Evolutionary conservation across 331 rosid species (phyloP).

Genomic region (Rhamnella rubrinervis): DNA sequence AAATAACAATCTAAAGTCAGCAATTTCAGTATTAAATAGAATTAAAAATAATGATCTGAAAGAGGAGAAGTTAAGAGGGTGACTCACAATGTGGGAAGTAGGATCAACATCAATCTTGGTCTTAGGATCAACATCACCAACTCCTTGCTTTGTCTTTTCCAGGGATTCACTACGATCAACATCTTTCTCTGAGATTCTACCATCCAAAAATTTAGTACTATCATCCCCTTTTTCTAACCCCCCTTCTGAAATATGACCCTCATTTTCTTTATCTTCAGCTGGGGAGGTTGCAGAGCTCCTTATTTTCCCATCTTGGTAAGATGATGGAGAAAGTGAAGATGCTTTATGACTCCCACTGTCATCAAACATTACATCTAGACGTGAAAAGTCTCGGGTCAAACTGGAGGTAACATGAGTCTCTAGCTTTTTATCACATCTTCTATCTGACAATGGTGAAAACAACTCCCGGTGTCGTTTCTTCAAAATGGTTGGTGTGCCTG

Average conservation of each 20-base stretch:
- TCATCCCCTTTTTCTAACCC: constrained; percentile 32
- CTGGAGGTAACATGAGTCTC: constrained; percentile 63
- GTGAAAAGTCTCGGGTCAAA: constrained; percentile 60
- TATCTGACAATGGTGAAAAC: constrained; percentile 82
- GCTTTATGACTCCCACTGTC: constrained; percentile 45
- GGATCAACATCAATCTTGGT: constrained; percentile 27
- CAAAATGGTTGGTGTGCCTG: constrained; percentile 80
- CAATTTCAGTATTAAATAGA: background rate
- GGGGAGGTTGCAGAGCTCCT: constrained; percentile 26
- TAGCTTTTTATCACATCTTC: constrained; percentile 69
- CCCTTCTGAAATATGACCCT: constrained; percentile 23
- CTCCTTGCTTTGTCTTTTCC: constrained; percentile 38
- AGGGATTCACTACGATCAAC: constrained; percentile 30
- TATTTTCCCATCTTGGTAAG: constrained; percentile 26
- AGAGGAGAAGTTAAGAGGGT: background rate
- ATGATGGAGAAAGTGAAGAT: constrained; percentile 39
- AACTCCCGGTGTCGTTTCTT: constrained; percentile 85
- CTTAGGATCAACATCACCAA: constrained; percentile 30
- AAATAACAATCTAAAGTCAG: background rate
- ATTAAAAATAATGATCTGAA: background rate
- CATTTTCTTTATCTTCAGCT: constrained; percentile 56
- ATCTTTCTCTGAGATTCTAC: constrained; percentile 32
- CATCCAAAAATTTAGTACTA: constrained; percentile 22
- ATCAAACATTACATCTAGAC: constrained; percentile 73
- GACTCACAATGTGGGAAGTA: constrained; percentile 53